Percentiles rank a stretch among this genome's conserved stretches.
Evolutionary conservation across 202 grass and related monocot species (phyloP).

Genomic region (Digitaria exilis): DNA sequence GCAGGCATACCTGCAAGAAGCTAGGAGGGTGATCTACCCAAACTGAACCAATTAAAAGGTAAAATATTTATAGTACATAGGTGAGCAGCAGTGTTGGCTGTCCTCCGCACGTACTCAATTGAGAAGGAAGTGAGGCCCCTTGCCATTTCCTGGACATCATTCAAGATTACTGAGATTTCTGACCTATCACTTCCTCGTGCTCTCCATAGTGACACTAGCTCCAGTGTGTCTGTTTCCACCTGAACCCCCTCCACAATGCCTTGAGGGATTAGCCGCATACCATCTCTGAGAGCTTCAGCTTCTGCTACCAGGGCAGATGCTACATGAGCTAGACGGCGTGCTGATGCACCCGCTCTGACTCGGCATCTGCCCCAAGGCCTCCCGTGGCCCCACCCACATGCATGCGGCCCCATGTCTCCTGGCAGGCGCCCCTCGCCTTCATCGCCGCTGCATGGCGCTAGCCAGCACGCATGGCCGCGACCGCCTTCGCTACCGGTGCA

Average conservation of each 20-base stretch:
- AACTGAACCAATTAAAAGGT: neutral
- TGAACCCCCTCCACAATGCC: neutral
- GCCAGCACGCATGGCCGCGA: no score
- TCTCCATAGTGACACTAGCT: neutral
- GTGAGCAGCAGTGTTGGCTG: neutral
- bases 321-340: neutral
- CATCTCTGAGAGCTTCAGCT: neutral
- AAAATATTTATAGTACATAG: neutral
- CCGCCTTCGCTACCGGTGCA: no score
- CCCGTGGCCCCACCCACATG: no score
- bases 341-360: no score
- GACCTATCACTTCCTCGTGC: neutral
- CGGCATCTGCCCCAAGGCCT: no score
- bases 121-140: no score
- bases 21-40: neutral
- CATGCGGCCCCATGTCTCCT: no score
- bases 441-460: no score
- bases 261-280: neutral
- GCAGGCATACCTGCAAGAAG: neutral
- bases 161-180: neutral
- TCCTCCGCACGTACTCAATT: no score
- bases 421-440: no score
- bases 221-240: neutral
- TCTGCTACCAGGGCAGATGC: neutral
- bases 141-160: neutral